Conservation (phyloP, 805 yeast genomes). For the Metschnikowia bowlesiae region DNA sequence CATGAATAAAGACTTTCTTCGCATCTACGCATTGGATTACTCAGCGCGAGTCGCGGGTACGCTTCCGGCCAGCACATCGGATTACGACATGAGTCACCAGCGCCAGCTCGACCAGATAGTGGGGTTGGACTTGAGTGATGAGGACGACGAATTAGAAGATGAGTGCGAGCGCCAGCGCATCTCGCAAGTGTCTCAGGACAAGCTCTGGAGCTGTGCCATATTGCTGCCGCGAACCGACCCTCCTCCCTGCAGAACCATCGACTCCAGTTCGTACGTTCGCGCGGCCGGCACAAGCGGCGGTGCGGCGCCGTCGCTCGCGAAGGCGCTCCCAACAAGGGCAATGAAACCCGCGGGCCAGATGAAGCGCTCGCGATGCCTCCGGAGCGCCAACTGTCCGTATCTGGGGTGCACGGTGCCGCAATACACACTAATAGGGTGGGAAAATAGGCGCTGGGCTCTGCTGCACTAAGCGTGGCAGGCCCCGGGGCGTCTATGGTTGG, state of each 20-base stretch:
- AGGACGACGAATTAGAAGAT: neutral
- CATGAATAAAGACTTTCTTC: slow-evolving; percentile 15
- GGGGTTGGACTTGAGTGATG: neutral
- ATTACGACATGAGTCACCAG: neutral
- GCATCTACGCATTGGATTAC: slow-evolving; percentile 17
- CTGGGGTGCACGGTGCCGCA: slow-evolving; percentile 15
- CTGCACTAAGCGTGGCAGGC: neutral
- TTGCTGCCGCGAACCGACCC: slow-evolving; percentile 48
- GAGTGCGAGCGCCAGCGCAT: neutral
- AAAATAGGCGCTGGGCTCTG: slow-evolving; percentile 14
- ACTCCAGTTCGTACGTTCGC: slow-evolving; percentile 20
- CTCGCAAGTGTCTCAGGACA: slow-evolving; percentile 15
- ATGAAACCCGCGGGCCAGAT: slow-evolving; percentile 36
- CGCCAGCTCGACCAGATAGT: neutral
- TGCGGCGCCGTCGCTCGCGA: neutral
- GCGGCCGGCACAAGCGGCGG: neutral
- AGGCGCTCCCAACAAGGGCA: slow-evolving; percentile 10
- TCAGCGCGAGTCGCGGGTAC: slow-evolving; percentile 9
- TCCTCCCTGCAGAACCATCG: slow-evolving; percentile 19
- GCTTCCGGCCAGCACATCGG: slow-evolving; percentile 8
- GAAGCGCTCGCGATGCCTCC: slow-evolving; percentile 8
- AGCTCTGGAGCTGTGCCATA: slow-evolving; percentile 32
- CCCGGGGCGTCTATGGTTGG: neutral
- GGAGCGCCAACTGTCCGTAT: slow-evolving; percentile 10
- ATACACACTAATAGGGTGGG: slow-evolving; percentile 19